Base-by-base conservation (phyloP, 2,329 filamentous ascomycete genomes). In the Claviceps humidiphila region DNA sequence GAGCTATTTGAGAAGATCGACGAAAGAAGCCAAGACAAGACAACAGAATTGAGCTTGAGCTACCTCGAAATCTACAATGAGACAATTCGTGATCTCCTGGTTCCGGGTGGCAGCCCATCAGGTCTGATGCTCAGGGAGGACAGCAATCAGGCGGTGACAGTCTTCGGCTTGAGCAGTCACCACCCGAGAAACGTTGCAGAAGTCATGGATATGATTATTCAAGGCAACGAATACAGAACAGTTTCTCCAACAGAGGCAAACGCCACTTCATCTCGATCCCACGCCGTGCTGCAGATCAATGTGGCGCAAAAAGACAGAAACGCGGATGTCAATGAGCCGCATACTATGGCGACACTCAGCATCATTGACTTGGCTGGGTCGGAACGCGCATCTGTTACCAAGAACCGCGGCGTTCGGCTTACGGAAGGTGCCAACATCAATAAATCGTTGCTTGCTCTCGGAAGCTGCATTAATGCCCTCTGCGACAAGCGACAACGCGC, bases 61-160 rank as follows among this genome's bases (percentile, higher is more conserved):
- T 98, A 97, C 63, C 77, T 98, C 40, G 93, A 98, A 66, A 98
- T 98, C 57, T 98, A 98, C 76, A 98, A 98, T 66, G 93, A 98
- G 72, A 96, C 90, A 0, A 98, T 98, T 61, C 87, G 93, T 50
- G 93, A 98, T 71, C 72, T 98, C 62, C 75, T 98, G 44, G 85
- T 93, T n/a, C 85, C 88, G 0, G 85, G 85, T 24, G 87, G 84
- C 40, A 87, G 83, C 68, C 93, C 90, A 70, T 78, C 82, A 58
- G 86, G 89, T 3, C 70, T 98, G 57, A 95, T 93, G 84, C 77
- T 98, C 42, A 85, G 93, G 47, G 93, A 98, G 69, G 93, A 98
- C 71, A 85, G 87, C 53, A 90, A 97, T 62, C 88, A 95, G 66
- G 82, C 87, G 11, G 93, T 98, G 7, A 93, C 88, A 0, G 93